Evolutionary conservation across 2,329 filamentous ascomycete genomes (phyloP).

Genomic region (Tolypocladium tundrense): DNA sequence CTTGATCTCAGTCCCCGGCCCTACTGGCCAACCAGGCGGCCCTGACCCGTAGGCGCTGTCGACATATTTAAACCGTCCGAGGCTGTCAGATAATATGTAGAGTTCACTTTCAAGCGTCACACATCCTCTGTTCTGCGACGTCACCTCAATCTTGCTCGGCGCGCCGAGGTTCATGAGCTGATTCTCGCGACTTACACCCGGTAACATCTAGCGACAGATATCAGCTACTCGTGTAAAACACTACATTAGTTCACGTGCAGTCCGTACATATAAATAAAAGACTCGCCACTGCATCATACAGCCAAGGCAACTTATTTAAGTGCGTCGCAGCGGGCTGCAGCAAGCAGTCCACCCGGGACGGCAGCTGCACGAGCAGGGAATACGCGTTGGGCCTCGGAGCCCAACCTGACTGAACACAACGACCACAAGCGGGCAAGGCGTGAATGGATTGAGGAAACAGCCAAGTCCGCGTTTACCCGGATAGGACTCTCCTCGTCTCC

Average conservation of each 20-base stretch:
- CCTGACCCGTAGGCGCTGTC: neutral
- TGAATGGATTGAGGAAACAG: neutral
- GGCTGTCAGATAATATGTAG: too few relatives aligned
- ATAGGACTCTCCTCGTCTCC: neutral
- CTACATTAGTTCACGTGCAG: neutral
- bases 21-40: neutral
- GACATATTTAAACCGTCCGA: neutral
- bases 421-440: neutral
- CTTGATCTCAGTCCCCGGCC: neutral
- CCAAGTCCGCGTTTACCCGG: neutral
- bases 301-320: neutral
- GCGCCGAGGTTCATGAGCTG: too few relatives aligned
- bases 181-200: neutral
- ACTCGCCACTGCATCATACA: neutral
- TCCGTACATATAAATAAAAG: neutral
- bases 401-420: slow-evolving; percentile 1
- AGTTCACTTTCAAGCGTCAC: too few relatives aligned
- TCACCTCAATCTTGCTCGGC: neutral
- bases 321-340: neutral
- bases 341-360: neutral
- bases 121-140: neutral
- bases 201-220: neutral
- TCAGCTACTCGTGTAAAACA: neutral
- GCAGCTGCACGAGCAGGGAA: slow-evolving; percentile 1
- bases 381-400: slow-evolving; percentile 3